phyloP scores from a whole-genome alignment of 208 protist genomes.

The Vickermania ingenoplastis region DNA sequence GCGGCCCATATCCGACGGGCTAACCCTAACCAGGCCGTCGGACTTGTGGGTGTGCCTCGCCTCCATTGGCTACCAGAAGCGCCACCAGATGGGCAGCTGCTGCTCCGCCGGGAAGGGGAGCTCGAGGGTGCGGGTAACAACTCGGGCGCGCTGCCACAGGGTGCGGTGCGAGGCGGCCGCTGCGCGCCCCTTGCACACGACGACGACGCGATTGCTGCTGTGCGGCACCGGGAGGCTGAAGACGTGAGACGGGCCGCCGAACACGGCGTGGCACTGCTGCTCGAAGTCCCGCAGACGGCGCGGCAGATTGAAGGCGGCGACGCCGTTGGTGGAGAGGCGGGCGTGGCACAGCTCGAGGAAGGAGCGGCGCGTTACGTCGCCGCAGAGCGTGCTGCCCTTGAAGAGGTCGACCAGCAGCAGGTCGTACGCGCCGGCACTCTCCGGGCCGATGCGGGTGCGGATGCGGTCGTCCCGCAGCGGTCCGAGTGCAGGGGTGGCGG shows the following conservation, averaged over 20 bases:
- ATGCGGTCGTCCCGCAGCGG: neutral
- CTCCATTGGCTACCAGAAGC: conserved; percentile 73
- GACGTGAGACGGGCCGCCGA: conserved; percentile 45
- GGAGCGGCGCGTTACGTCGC: conserved; percentile 19
- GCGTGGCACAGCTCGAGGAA: conserved; percentile 50
- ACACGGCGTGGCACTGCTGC: conserved; percentile 30
- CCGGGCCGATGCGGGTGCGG: neutral
- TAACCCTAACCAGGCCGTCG: too few relatives aligned
- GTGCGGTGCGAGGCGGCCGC: conserved; percentile 39
- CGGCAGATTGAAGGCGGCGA: conserved; percentile 74
- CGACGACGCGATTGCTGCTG: conserved; percentile 69
- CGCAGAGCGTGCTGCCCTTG: conserved; percentile 49
- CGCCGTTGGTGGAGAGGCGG: conserved; percentile 44
- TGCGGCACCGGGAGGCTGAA: conserved; percentile 47
- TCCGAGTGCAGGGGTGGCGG: too few relatives aligned
- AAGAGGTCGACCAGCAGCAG: conserved; percentile 80
- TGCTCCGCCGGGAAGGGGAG: conserved; percentile 63
- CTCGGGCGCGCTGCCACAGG: conserved; percentile 41
- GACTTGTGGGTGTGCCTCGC: too few relatives aligned
- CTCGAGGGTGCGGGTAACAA: conserved; percentile 37
- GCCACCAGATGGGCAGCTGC: conserved; percentile 78
- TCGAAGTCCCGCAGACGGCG: conserved; percentile 41
- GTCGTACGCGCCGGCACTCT: conserved; percentile 24
- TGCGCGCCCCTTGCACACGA: conserved; percentile 18
- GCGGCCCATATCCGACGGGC: too few relatives aligned